Conservation (phyloP, 2,329 filamentous ascomycete species). For the Diaporthe sp. region DNA sequence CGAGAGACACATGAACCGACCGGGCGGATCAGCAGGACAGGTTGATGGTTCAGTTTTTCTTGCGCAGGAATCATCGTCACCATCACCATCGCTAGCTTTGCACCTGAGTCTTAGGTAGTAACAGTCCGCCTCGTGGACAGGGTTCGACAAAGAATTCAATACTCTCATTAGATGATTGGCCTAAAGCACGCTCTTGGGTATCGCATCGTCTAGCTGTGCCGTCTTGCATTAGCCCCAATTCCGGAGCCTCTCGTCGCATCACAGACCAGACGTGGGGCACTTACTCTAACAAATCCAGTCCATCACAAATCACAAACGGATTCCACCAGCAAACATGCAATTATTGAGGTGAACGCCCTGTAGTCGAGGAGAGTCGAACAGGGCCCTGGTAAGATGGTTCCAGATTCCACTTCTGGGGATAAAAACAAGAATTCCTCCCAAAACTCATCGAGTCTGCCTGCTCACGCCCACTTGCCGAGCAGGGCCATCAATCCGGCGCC, state of each 20-base stretch:
- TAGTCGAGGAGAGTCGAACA: not conserved
- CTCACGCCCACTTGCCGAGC: slow-evolving; percentile 60
- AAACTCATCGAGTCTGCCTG: not conserved
- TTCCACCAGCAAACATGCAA: slow-evolving; percentile 3
- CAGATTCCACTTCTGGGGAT: not conserved
- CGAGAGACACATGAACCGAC: slow-evolving; percentile 5
- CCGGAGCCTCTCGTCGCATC: not conserved
- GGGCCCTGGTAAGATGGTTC: not conserved
- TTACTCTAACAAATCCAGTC: slow-evolving; percentile 25
- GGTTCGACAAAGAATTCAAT: slow-evolving; percentile 15
- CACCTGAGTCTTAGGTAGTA: not conserved
- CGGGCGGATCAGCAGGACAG: not conserved
- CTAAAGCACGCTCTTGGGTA: slow-evolving; percentile 21
- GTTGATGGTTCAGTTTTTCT: not conserved
- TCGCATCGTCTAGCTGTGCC: slow-evolving; percentile 14
- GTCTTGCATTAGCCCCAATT: slow-evolving; percentile 29
- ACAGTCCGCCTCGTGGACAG: not conserved
- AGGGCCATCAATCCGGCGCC: slow-evolving; percentile 59
- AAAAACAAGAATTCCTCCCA: not conserved
- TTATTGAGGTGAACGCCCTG: not conserved
- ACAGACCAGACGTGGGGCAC: slow-evolving; percentile 2
- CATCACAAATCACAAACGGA: not conserved
- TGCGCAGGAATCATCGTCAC: not conserved
- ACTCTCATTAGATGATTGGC: slow-evolving; percentile 31
- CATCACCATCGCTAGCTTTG: not conserved